Evolutionary conservation across 352 stramenopile species (phyloP).

Genomic region (Thalassiosira pacifica): DNA sequence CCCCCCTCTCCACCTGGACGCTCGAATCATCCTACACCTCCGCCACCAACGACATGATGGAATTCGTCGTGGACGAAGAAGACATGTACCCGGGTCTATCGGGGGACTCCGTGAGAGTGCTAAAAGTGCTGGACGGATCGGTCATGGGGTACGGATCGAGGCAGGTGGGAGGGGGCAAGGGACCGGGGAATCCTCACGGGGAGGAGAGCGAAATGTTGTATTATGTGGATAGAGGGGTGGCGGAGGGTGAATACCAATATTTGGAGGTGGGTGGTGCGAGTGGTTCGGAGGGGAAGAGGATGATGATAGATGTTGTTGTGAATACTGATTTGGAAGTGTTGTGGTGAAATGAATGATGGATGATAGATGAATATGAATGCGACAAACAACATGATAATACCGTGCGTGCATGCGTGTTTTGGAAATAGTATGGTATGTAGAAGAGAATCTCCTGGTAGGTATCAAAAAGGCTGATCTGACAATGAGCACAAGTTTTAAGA

Average conservation of each 20-base stretch:
- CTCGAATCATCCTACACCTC: constrained; percentile 69
- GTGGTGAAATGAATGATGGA: too few species aligned
- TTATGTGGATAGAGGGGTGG: constrained; percentile 74
- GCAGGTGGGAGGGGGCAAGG: constrained; percentile 77
- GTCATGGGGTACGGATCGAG: constrained; percentile 75
- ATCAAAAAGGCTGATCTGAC: too few species aligned
- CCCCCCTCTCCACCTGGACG: constrained; percentile 73
- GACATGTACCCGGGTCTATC: constrained; percentile 68
- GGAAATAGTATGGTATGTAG: too few species aligned
- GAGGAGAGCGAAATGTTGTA: constrained; percentile 85
- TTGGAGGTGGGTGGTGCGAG: background rate
- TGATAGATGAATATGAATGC: too few species aligned
- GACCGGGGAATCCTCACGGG: constrained; percentile 80
- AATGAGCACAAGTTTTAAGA: too few species aligned
- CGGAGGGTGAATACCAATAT: constrained; percentile 53
- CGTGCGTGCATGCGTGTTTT: too few species aligned
- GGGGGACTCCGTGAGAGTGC: constrained; percentile 32
- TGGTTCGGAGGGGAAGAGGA: background rate
- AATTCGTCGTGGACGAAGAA: constrained; percentile 80
- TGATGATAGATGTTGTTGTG: background rate
- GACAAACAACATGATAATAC: too few species aligned
- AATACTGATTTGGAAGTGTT: background rate
- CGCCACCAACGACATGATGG: constrained; percentile 65
- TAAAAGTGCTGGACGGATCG: constrained; percentile 47
- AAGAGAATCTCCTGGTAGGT: too few species aligned